Conservation (phyloP, 2,329 filamentous ascomycete genomes). For the Diplodia sapinea region DNA sequence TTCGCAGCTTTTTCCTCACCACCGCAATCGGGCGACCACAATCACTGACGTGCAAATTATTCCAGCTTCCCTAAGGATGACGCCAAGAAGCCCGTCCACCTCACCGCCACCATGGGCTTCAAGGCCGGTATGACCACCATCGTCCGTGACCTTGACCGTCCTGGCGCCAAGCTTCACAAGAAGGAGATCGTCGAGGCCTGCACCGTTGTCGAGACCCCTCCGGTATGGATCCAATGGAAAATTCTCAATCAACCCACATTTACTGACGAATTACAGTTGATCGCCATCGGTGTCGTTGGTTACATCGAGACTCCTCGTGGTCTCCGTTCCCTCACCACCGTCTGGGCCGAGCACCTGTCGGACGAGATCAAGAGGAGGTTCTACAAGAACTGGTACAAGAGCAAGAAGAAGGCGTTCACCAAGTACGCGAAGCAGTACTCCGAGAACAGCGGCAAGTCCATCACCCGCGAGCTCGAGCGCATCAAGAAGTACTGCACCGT, state of each 20-base stretch:
- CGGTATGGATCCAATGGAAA: conserved; percentile 73
- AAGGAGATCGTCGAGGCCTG: conserved; percentile 54
- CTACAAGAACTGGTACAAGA: conserved; percentile 99
- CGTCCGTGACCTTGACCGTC: conserved; percentile 98
- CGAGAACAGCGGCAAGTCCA: conserved; percentile 84
- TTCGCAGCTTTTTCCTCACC: conserved; percentile 9
- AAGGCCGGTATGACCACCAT: conserved; percentile 99
- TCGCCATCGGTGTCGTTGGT: conserved; percentile 99
- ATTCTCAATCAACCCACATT: conserved; percentile 51
- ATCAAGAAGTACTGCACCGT: conserved; percentile 99
- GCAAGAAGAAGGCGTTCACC: conserved; percentile 99
- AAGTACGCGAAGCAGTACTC: conserved; percentile 99
- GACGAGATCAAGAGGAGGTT: conserved; percentile 99
- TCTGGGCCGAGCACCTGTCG: conserved; percentile 99
- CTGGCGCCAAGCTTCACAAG: conserved; percentile 99
- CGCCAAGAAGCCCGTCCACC: conserved; percentile 98
- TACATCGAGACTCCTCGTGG: conserved; percentile 99
- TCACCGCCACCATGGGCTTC: conserved; percentile 98
- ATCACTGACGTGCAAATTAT: conserved; percentile 16
- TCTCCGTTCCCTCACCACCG: conserved; percentile 98
- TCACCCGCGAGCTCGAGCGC: conserved; percentile 97
- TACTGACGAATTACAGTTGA: conserved; percentile 72
- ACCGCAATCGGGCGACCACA: not conserved
- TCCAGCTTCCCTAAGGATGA: conserved; percentile 99
- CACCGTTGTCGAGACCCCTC: conserved; percentile 52